A percentile compares a stretch with the other conserved stretches of the same genome.
Conservation (phyloP, 2,329 filamentous ascomycete species). For the Teratosphaeriaceae sp. region DNA sequence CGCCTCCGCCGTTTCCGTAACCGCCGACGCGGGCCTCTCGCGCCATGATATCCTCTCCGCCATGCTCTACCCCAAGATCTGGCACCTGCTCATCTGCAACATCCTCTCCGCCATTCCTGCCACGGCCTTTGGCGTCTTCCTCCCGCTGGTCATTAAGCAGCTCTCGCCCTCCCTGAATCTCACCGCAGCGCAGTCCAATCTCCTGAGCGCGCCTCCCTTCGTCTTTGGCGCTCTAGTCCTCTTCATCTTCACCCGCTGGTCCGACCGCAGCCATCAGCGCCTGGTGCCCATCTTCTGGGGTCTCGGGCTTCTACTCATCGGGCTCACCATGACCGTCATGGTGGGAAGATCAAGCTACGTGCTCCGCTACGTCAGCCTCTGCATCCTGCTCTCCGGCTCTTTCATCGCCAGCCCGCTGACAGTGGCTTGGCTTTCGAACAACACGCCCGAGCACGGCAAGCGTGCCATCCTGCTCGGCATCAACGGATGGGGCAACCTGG, state of each 20-base stretch:
- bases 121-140: conserved; percentile 56
- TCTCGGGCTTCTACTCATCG: conserved; percentile 47
- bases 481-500: conserved; percentile 49
- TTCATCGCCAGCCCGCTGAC: conserved; percentile 49
- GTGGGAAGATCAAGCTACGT: conserved; percentile 41
- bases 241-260: conserved; percentile 43
- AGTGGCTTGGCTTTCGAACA: conserved; percentile 50
- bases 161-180: conserved; percentile 38
- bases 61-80: conserved; percentile 53
- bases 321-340: conserved; percentile 40
- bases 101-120: conserved; percentile 54
- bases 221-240: conserved; percentile 47
- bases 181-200: conserved; percentile 46
- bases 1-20: conserved; percentile 25
- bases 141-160: conserved; percentile 54
- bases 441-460: conserved; percentile 48
- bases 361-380: conserved; percentile 42
- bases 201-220: conserved; percentile 60
- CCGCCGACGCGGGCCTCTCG: conserved; percentile 38
- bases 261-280: conserved; percentile 40
- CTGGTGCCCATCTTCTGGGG: conserved; percentile 47
- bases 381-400: conserved; percentile 42
- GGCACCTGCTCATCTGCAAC: conserved; percentile 55
- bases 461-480: conserved; percentile 48
- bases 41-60: conserved; percentile 46